Evolutionary conservation across 495 filamentous ascomycete genomes (phyloP).

Genomic region (Talaromyces ruber): DNA sequence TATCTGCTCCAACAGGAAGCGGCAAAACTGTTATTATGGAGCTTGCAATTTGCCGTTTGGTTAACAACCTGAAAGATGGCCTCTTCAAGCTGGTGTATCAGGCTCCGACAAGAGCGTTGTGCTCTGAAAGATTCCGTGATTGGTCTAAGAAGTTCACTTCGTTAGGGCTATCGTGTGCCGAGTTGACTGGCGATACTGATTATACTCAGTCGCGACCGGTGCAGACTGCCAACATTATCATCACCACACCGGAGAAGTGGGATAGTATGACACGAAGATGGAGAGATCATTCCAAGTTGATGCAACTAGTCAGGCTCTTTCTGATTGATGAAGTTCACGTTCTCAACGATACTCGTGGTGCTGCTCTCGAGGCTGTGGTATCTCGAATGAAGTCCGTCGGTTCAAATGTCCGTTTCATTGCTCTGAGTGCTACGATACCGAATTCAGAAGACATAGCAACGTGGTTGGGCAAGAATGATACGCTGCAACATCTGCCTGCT

Average conservation of each 20-base stretch:
- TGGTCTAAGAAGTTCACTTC: slow-evolving; percentile 80
- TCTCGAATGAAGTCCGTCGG: slow-evolving; percentile 94
- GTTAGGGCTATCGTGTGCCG: slow-evolving; percentile 68
- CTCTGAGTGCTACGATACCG: slow-evolving; percentile 86
- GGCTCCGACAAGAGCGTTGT: slow-evolving; percentile 90
- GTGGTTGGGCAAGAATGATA: slow-evolving; percentile 79
- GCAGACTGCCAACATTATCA: slow-evolving; percentile 78
- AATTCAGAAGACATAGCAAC: slow-evolving; percentile 85
- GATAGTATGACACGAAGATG: slow-evolving; percentile 95
- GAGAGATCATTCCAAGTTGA: slow-evolving; percentile 78
- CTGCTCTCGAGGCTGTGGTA: slow-evolving; percentile 90
- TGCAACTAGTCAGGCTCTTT: slow-evolving; percentile 82
- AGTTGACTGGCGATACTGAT: slow-evolving; percentile 90
- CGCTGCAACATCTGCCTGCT: slow-evolving; percentile 60
- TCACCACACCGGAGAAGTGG: slow-evolving; percentile 98
- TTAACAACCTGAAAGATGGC: slow-evolving; percentile 50
- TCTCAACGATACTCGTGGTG: slow-evolving; percentile 80
- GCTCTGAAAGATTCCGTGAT: slow-evolving; percentile 71
- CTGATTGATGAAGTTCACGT: slow-evolving; percentile 97
- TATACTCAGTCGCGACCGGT: slow-evolving; percentile 62
- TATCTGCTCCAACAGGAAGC: slow-evolving; percentile 87
- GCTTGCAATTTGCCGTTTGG: slow-evolving; percentile 78
- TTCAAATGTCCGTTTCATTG: slow-evolving; percentile 80
- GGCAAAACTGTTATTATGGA: slow-evolving; percentile 91
- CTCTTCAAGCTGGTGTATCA: slow-evolving; percentile 92